A percentile compares a stretch with the other conserved stretches of the same genome.
Evolutionary conservation across 768 basidiomycete species (phyloP).

Genomic region (Erythrobasidium yunnanense): DNA sequence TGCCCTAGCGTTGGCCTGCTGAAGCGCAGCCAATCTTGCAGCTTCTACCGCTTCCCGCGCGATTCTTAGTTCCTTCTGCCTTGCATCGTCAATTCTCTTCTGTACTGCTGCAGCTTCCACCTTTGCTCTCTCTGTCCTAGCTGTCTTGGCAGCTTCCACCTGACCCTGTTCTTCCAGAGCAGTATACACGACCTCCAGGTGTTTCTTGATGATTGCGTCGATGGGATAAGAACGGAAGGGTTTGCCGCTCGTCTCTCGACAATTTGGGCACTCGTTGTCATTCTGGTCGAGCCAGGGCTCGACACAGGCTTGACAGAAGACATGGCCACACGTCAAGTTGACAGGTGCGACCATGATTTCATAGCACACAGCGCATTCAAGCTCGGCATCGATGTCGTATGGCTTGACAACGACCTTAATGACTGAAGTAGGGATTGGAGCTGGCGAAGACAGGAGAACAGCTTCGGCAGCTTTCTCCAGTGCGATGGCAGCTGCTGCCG

Average conservation of each 20-base stretch:
- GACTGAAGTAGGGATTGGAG: not conserved
- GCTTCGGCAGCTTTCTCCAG: too few species aligned
- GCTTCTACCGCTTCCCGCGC: not conserved
- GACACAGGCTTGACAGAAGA: conserved; percentile 19
- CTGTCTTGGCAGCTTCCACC: conserved; percentile 1
- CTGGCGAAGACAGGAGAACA: not conserved
- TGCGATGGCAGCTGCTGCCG: not conserved
- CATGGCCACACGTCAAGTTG: conserved; percentile 14
- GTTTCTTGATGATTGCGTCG: conserved; percentile 24
- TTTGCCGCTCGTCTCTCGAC: not conserved
- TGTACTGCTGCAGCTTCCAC: conserved; percentile 1
- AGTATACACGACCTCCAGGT: not conserved
- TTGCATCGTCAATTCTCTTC: not conserved
- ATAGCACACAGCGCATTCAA: conserved; percentile 7
- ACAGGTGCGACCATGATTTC: conserved; percentile 24
- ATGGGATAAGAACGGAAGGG: conserved; percentile 2
- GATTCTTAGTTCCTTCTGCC: not conserved
- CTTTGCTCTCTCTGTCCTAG: not conserved
- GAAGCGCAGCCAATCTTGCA: too few species aligned
- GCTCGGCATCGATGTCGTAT: conserved; percentile 2
- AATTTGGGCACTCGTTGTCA: not conserved
- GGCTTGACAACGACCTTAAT: conserved; percentile 10
- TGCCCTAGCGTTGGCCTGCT: too few species aligned
- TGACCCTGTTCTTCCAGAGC: conserved; percentile 5
- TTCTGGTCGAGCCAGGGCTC: conserved; percentile 6